These are phyloP conservation scores for Epicoccum nigrum DNA, from an alignment of 2,329 filamentous ascomycete genomes.

Conservation along the genomic window DNA sequence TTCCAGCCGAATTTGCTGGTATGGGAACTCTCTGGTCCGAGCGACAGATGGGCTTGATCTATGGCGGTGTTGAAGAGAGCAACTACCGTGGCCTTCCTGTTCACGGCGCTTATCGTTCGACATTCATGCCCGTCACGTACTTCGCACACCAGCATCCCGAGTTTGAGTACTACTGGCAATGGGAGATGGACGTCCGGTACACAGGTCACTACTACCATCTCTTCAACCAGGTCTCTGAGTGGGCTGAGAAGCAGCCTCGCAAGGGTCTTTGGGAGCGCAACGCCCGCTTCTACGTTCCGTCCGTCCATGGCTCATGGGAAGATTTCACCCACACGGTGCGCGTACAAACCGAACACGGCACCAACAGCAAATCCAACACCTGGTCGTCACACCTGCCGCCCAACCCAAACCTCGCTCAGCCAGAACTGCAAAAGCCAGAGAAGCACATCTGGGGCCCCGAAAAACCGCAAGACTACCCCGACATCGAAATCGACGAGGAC, in stretches of 20 bases:
- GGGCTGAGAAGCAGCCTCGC: constrained; percentile 71
- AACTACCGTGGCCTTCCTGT: constrained; percentile 67
- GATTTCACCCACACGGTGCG: constrained; percentile 72
- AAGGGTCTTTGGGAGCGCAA: constrained; percentile 79
- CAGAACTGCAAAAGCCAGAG: constrained; percentile 49
- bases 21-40: constrained; percentile 62
- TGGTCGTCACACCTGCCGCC: constrained; percentile 50
- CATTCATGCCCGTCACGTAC: constrained; percentile 93
- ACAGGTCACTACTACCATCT: constrained; percentile 88
- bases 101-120: constrained; percentile 72
- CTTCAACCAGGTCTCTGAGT: constrained; percentile 69
- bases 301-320: constrained; percentile 72
- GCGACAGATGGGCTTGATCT: constrained; percentile 61
- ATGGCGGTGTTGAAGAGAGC: constrained; percentile 57
- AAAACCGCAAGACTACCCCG: constrained; percentile 50
- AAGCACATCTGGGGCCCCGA: constrained; percentile 58
- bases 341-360: constrained; percentile 63
- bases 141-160: constrained; percentile 89
- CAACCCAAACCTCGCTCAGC: constrained; percentile 52
- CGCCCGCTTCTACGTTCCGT: constrained; percentile 76
- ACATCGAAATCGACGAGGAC: constrained; percentile 60
- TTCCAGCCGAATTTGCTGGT: constrained; percentile 57
- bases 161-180: constrained; percentile 92
- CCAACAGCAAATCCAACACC: constrained; percentile 52
- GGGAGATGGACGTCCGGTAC: constrained; percentile 93